phyloP scores from a whole-genome alignment of 306 rosid species.

The Geum urbanum region DNA sequence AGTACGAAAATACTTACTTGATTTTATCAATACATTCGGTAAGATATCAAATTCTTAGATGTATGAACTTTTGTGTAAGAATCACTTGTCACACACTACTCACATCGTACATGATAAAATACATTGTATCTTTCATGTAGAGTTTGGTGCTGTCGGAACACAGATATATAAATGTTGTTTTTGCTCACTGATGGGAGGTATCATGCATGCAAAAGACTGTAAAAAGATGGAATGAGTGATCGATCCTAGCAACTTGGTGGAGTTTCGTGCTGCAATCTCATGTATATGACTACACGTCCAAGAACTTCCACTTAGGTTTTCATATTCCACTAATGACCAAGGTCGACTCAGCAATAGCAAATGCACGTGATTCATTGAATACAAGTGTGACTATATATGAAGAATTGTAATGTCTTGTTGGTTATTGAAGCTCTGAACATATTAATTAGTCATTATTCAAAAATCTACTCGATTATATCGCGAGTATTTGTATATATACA shows the following conservation, averaged over 20 bases:
- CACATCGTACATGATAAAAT: no score
- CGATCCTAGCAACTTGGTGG: background rate
- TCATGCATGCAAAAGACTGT: conserved; percentile 2
- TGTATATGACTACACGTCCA: background rate
- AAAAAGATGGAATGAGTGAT: background rate
- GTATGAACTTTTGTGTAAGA: background rate
- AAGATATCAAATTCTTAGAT: background rate
- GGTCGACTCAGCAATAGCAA: no score
- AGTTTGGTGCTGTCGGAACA: background rate
- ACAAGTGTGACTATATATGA: no score
- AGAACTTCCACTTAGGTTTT: background rate
- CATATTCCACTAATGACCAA: background rate
- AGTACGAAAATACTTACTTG: background rate
- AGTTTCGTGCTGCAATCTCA: background rate
- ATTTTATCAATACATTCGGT: background rate
- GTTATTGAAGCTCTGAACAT: no score
- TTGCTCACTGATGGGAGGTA: background rate
- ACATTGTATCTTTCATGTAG: background rate
- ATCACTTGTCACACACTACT: background rate
- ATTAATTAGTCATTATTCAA: no score
- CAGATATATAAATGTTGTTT: background rate
- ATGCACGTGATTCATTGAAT: no score
- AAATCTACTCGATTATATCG: no score
- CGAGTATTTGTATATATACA: no score
- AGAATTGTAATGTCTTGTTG: no score